A percentile compares a stretch with the other conserved stretches of the same genome.
phyloP scores from a whole-genome alignment of 148 eudicot species.

The Dysphania ambrosioides region DNA sequence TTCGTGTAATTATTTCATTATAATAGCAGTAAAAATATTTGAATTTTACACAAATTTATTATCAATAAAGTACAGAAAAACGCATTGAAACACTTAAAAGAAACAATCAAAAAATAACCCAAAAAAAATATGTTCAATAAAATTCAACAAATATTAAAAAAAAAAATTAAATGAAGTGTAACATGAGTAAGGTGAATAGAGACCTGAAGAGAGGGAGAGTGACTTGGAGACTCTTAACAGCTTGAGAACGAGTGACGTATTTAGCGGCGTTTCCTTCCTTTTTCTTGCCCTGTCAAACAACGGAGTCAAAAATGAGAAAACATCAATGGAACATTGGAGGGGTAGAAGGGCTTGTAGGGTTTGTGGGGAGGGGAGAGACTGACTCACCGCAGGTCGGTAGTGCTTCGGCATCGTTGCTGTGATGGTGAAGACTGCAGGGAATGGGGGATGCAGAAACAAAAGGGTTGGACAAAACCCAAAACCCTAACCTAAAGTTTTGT shows the following conservation, averaged over 20 bases:
- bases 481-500: no score
- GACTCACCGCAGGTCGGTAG: constrained; percentile 65
- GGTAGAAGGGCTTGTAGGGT: no score
- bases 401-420: constrained; percentile 62
- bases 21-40: no score
- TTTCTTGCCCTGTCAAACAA: constrained; percentile 66
- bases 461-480: no score
- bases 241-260: constrained; percentile 80
- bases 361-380: neutral
- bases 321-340: neutral
- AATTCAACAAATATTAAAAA: neutral
- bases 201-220: constrained; percentile 79
- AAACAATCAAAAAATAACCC: no score
- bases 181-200: neutral
- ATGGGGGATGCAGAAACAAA: neutral
- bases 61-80: no score
- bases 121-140: no score
- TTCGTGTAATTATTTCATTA: no score
- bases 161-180: neutral
- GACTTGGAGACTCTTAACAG: constrained; percentile 81
- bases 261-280: constrained; percentile 93
- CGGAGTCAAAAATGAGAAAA: neutral
- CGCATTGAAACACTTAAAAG: no score
- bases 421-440: neutral
- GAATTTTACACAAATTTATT: no score